These are phyloP conservation scores for Serendipita indica DNA, from an alignment of 768 basidiomycete genomes.

Conservation along the genomic window DNA sequence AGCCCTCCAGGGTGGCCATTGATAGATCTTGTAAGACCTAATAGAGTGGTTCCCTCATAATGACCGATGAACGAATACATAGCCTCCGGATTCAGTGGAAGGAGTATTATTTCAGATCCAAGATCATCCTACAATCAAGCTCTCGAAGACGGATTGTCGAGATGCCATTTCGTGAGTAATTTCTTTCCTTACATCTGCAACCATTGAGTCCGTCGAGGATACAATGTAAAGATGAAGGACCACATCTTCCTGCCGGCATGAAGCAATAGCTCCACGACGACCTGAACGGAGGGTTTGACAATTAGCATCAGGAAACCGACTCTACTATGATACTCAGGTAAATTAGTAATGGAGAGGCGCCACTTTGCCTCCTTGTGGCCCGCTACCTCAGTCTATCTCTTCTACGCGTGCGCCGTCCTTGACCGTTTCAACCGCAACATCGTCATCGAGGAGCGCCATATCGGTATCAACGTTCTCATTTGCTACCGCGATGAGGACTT, in stretches of 20 bases:
- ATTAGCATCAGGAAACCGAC: slow-evolving; percentile 27
- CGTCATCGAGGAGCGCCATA: background rate
- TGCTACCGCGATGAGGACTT: background rate
- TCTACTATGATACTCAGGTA: background rate
- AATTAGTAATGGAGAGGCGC: no score
- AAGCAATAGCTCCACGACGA: slow-evolving; percentile 69
- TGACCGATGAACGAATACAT: no score
- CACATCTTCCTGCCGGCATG: slow-evolving; percentile 83
- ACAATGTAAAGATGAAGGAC: slow-evolving; percentile 28
- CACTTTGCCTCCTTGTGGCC: no score
- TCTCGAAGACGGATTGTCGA: slow-evolving; percentile 84
- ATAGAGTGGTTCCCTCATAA: no score
- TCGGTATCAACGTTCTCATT: background rate
- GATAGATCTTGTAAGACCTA: no score
- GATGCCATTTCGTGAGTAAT: slow-evolving; percentile 84
- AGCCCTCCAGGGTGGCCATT: no score
- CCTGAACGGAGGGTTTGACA: slow-evolving; percentile 74
- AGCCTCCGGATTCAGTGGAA: no score
- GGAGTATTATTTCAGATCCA: no score
- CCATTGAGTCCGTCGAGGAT: background rate
- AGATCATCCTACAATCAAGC: slow-evolving; percentile 82
- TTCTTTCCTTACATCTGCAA: background rate
- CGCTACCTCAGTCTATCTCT: no score
- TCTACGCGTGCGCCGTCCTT: background rate
- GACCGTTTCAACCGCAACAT: background rate